phyloP scores from a whole-genome alignment of 1,139 yeast species.

The Yamadazyma kanchanaburiensis region DNA sequence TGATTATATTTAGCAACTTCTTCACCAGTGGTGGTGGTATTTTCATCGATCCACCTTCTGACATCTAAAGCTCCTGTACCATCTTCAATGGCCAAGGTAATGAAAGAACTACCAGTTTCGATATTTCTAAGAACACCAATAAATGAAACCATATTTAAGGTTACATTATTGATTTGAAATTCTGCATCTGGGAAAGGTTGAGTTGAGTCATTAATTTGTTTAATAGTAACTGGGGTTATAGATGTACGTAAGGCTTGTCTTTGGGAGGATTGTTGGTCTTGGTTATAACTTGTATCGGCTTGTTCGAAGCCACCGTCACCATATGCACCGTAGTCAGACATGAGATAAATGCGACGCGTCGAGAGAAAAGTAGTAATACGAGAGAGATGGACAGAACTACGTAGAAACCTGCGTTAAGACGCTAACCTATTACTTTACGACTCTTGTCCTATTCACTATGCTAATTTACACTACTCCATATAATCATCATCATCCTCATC shows the following conservation, averaged over 20 bases:
- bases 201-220: slow-evolving; percentile 67
- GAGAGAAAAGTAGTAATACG: background rate
- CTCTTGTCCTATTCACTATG: too few relatives aligned
- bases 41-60: slow-evolving; percentile 66
- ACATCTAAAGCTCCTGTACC: slow-evolving; percentile 79
- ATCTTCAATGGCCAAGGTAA: slow-evolving; percentile 67
- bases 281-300: slow-evolving; percentile 17
- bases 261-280: slow-evolving; percentile 19
- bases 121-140: slow-evolving; percentile 66
- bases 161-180: slow-evolving; percentile 62
- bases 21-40: slow-evolving; percentile 31
- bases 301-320: slow-evolving; percentile 35
- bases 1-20: slow-evolving; percentile 31
- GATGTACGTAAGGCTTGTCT: slow-evolving; percentile 39
- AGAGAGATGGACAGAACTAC: background rate
- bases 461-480: slow-evolving; percentile 5
- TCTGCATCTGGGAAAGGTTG: slow-evolving; percentile 74
- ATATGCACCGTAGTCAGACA: slow-evolving; percentile 13
- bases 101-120: slow-evolving; percentile 45
- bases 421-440: too few relatives aligned
- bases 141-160: slow-evolving; percentile 57
- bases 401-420: too few relatives aligned
- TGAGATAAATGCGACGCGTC: background rate
- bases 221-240: slow-evolving; percentile 80
- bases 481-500: slow-evolving; percentile 11